phyloP scores from a whole-genome alignment of 257 asterid genomes.

The Oldenlandia corymbosa region DNA sequence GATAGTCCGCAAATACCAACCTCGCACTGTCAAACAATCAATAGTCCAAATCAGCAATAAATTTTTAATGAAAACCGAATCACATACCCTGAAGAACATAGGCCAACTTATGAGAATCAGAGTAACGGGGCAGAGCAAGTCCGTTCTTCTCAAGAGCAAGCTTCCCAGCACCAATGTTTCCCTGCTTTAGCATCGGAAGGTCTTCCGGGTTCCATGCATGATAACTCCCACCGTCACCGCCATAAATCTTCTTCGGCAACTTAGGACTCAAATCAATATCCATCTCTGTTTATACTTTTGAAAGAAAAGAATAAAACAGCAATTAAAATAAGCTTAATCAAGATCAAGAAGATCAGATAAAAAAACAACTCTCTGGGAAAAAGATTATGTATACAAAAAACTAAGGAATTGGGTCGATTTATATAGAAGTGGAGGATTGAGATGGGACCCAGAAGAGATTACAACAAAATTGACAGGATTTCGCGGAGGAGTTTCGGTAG shows the following conservation, averaged over 20 bases:
- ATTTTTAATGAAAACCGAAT: not conserved
- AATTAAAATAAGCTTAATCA: too few species aligned
- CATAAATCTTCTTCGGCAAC: slow-evolving; percentile 46
- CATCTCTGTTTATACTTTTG: slow-evolving; percentile 24
- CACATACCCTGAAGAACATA: slow-evolving; percentile 65
- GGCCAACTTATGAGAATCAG: slow-evolving; percentile 68
- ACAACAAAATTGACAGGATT: too few species aligned
- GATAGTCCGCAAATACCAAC: not conserved
- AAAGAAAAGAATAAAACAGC: not conserved
- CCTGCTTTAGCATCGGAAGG: slow-evolving; percentile 53
- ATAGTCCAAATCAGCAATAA: not conserved
- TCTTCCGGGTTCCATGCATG: slow-evolving; percentile 70
- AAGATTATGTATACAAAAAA: too few species aligned
- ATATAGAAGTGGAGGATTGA: too few species aligned
- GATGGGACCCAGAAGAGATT: too few species aligned
- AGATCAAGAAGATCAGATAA: not conserved
- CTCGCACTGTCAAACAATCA: not conserved
- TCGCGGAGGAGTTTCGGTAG: too few species aligned
- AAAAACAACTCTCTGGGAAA: not conserved
- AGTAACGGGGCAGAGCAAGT: slow-evolving; percentile 53
- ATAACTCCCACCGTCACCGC: slow-evolving; percentile 76
- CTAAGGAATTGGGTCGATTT: too few species aligned
- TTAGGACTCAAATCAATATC: slow-evolving; percentile 59
- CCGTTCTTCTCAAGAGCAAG: slow-evolving; percentile 57
- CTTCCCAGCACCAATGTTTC: slow-evolving; percentile 69